Evolutionary conservation across 768 basidiomycete species (phyloP).

Genomic region (Pleurotus salmoneostramineus): DNA sequence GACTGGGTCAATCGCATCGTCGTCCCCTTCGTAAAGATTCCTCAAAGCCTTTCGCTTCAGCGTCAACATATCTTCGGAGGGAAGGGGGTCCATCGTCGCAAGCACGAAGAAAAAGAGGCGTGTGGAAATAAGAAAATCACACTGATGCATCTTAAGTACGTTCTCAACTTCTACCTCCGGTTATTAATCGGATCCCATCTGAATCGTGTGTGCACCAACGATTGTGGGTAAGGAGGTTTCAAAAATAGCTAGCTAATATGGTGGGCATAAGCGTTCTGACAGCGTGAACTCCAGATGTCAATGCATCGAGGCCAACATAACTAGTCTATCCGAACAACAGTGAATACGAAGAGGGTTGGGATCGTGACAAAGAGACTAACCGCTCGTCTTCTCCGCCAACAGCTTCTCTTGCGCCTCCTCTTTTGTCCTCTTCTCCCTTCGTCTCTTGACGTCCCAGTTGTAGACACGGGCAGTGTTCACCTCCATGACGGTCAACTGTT

Average conservation of each 20-base stretch:
- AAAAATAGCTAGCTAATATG: no score
- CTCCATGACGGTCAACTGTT: constrained; percentile 97
- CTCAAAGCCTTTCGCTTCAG: background rate
- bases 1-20: constrained; percentile 36
- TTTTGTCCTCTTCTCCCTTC: constrained; percentile 52
- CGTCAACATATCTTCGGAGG: background rate
- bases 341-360: background rate
- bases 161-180: background rate
- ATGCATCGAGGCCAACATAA: no score
- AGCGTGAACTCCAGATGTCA: no score
- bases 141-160: background rate
- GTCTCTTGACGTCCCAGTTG: constrained; percentile 91
- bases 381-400: background rate
- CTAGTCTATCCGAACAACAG: no score
- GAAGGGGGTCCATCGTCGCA: background rate
- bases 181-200: no score
- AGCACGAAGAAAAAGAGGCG: no score
- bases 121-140: no score
- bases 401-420: constrained; percentile 24
- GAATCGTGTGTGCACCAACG: no score
- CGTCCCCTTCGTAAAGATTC: background rate
- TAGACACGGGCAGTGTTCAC: constrained; percentile 93
- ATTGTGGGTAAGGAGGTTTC: no score
- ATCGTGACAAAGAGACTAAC: background rate
- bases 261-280: no score